Conservation (phyloP, 495 filamentous ascomycete species). For the Penicillium paradoxum region DNA sequence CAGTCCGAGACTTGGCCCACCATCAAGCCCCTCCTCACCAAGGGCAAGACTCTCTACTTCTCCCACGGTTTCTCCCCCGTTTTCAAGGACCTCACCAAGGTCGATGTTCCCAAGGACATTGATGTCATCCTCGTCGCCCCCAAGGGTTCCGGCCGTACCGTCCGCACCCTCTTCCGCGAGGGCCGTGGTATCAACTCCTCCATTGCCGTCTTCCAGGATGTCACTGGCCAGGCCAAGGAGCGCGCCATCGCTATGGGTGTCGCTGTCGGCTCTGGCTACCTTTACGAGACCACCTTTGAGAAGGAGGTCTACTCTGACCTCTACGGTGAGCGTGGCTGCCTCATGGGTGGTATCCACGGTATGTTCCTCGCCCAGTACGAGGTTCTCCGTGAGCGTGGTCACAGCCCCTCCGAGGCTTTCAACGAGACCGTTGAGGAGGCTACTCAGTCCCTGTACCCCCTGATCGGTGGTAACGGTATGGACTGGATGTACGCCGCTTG, state of each 20-base stretch:
- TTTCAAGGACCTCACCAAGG: conserved; percentile 99
- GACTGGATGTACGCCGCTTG: conserved; percentile 99
- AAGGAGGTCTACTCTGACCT: conserved; percentile 99
- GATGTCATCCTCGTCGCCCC: conserved; percentile 99
- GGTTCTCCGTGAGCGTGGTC: conserved; percentile 96
- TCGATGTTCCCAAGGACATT: conserved; percentile 89
- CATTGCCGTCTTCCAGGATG: conserved; percentile 96
- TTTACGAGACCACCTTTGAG: conserved; percentile 99
- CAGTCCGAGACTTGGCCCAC: conserved; percentile 97
- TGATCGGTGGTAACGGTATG: conserved; percentile 96
- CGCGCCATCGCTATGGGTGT: conserved; percentile 96
- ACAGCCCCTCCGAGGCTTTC: conserved; percentile 97
- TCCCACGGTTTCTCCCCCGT: conserved; percentile 99
- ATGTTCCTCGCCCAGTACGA: conserved; percentile 99
- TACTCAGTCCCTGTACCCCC: conserved; percentile 93
- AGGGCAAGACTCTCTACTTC: conserved; percentile 99
- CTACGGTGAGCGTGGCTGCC: conserved; percentile 98
- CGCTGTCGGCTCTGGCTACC: conserved; percentile 92
- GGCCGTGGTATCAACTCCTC: conserved; percentile 99
- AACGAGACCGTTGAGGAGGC: conserved; percentile 99
- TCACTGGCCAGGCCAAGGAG: conserved; percentile 96
- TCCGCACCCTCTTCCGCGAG: conserved; percentile 95
- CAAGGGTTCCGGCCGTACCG: conserved; percentile 97
- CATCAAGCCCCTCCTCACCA: conserved; percentile 95
- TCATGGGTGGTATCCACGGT: conserved; percentile 99